A percentile compares a stretch with the other conserved stretches of the same genome.
Conservation (phyloP, 345 rosid species). For the Salix suchowensis region DNA sequence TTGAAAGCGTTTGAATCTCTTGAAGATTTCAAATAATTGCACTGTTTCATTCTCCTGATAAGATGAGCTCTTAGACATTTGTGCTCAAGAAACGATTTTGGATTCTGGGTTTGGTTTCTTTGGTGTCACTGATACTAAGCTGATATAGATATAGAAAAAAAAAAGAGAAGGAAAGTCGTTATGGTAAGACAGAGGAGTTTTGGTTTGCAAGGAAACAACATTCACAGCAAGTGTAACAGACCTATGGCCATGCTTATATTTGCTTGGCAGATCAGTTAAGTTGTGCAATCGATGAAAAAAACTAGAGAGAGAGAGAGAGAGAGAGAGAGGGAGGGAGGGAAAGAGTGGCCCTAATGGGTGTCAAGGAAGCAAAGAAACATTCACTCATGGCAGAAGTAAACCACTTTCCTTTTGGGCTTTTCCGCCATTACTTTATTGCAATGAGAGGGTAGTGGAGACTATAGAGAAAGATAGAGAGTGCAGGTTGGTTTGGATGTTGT, state of each 20-base stretch:
- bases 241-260: slow-evolving; percentile 8
- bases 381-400: slow-evolving; percentile 36
- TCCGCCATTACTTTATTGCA: slow-evolving; percentile 2
- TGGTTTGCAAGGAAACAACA: slow-evolving; percentile 22
- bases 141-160: too few relatives aligned
- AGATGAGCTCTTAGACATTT: slow-evolving; percentile 46
- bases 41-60: slow-evolving; percentile 39
- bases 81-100: slow-evolving; percentile 23
- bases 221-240: slow-evolving; percentile 9
- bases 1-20: slow-evolving; percentile 52
- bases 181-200: slow-evolving; percentile 11
- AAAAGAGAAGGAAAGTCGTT: not conserved
- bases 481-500: too few relatives aligned
- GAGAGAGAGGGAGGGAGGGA: not conserved
- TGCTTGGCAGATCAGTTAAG: slow-evolving; percentile 47
- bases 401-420: slow-evolving; percentile 3
- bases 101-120: slow-evolving; percentile 19
- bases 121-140: not conserved
- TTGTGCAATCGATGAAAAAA: not conserved
- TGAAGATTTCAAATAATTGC: slow-evolving; percentile 34
- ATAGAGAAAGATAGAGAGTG: not conserved
- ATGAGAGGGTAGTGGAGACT: not conserved
- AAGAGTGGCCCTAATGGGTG: slow-evolving; percentile 12
- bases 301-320: not conserved
- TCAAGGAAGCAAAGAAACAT: slow-evolving; percentile 38